Conservation (phyloP, 345 rosid species). For the Corymbia maculata region DNA sequence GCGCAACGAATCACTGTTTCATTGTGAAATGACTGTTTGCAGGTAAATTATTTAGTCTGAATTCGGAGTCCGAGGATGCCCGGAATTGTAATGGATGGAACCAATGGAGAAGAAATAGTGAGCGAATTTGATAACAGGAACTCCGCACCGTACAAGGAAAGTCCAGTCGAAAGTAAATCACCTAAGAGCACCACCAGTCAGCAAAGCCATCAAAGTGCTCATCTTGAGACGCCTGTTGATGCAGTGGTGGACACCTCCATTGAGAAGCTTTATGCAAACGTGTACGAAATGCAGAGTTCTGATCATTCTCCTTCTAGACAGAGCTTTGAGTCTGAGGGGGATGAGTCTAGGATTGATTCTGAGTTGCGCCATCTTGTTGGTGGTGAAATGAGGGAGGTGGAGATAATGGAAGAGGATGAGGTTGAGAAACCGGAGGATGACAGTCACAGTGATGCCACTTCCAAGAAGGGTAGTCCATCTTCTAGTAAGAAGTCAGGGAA, state of each 20-base stretch:
- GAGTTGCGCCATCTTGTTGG: slow-evolving; percentile 70
- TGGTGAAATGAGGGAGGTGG: slow-evolving; percentile 52
- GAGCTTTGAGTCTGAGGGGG: slow-evolving; percentile 67
- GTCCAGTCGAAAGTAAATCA: slow-evolving; percentile 19
- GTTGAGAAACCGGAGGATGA: slow-evolving; percentile 38
- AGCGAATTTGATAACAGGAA: slow-evolving; percentile 20
- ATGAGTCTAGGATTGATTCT: slow-evolving; percentile 84
- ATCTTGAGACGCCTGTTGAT: slow-evolving; percentile 4
- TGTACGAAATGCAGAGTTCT: slow-evolving; percentile 83
- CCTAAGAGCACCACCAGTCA: slow-evolving; percentile 12
- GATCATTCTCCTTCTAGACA: slow-evolving; percentile 72
- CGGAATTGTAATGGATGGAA: slow-evolving; percentile 45
- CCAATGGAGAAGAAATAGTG: slow-evolving; percentile 17
- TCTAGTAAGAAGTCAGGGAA: slow-evolving; percentile 34
- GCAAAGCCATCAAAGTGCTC: slow-evolving; percentile 13
- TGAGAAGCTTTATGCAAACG: slow-evolving; percentile 77
- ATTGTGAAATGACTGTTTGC: neutral
- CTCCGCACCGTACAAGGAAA: slow-evolving; percentile 24
- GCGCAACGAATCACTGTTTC: neutral
- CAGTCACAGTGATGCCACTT: slow-evolving; percentile 24
- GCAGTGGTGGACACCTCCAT: slow-evolving; percentile 42
- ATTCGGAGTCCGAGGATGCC: neutral
- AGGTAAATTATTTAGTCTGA: neutral
- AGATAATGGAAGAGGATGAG: slow-evolving; percentile 38
- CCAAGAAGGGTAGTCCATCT: slow-evolving; percentile 29